Evolutionary conservation across 2,329 filamentous ascomycete species (phyloP), one percentile per base, ranked within the genome.

Genomic region (Emydomyces testavorans): DNA sequence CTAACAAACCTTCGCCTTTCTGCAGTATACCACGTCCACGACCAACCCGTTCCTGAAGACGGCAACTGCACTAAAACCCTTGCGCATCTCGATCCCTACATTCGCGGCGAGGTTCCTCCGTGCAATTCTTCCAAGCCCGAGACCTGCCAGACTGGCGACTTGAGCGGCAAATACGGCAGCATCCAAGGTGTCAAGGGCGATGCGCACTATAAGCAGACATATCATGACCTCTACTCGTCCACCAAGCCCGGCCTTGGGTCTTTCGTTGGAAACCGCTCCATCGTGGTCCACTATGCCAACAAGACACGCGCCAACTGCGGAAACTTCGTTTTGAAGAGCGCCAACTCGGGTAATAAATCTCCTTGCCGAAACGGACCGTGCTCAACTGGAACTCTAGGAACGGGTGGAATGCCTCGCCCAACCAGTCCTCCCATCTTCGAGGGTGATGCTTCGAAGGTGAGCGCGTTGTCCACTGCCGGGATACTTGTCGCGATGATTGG

Each of bases 121-220:
- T 90, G 85, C 66, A 71, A 86, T 58, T 31, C 66, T 8, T 56
- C 61, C 7, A 60, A 67, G 5, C 80, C 80, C 6, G 65, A 75
- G 52, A 79, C 77, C 7, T 92, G 85, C 69, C 78, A 90, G 65
- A 77, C 85, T 8, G 85, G 85, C 54, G 85, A 90, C 62, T 71
- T 88, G 48, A 76, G 77, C 56, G 85, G 85, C 60, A 90, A 90
- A 69, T 70, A 82, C 58, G 83, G 83, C 52, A 71, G 72, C 51
- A 75, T 84, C 57, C 62, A 64, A 23, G 24, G 24, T 10, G 23
- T 46, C 80, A 73, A 59, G 59, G 38, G 5, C 49, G 50, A 31
- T 50, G 52, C 26, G 44, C 46, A 47, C 20, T 70, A 63, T 55
- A 55, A 56, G 15, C 52, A 53, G 32, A 52, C 53, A 38, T 72